Conservation (phyloP, 495 filamentous ascomycete species). For the Annulohypoxylon maeteangense region DNA sequence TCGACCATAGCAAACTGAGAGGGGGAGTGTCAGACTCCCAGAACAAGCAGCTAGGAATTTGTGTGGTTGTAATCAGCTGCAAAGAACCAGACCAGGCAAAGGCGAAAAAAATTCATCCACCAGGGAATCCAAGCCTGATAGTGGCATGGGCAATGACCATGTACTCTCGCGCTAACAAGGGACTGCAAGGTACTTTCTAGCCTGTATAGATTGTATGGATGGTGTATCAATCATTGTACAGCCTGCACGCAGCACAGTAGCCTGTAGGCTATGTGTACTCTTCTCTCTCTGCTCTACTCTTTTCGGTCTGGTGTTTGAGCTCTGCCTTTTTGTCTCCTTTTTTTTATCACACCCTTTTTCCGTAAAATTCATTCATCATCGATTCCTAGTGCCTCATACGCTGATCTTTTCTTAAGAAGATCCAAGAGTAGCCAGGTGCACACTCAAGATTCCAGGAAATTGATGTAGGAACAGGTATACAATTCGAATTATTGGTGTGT, state of each 20-base stretch:
- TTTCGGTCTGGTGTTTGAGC: slow-evolving; percentile 1
- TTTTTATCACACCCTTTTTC: slow-evolving; percentile 12
- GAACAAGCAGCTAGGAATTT: slow-evolving; percentile 33
- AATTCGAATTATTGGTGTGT: slow-evolving; percentile 3
- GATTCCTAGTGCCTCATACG: slow-evolving; percentile 11
- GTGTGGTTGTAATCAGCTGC: slow-evolving; percentile 52
- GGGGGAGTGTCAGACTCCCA: slow-evolving; percentile 47
- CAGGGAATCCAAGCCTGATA: slow-evolving; percentile 33
- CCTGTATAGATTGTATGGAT: slow-evolving; percentile 1
- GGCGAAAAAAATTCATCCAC: slow-evolving; percentile 36
- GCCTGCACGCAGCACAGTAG: slow-evolving; percentile 7
- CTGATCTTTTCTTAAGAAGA: slow-evolving; percentile 12
- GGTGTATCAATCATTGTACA: slow-evolving; percentile 6
- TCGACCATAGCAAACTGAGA: slow-evolving; percentile 24
- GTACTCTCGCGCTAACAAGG: slow-evolving; percentile 45
- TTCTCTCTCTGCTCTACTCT: background rate
- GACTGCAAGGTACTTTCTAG: slow-evolving; percentile 39
- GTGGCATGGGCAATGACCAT: slow-evolving; percentile 13
- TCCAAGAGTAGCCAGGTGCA: slow-evolving; percentile 1
- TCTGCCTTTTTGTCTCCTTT: slow-evolving; percentile 1
- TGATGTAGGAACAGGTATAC: slow-evolving; percentile 16
- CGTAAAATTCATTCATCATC: slow-evolving; percentile 1
- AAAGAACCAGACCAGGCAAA: slow-evolving; percentile 46
- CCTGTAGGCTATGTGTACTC: background rate
- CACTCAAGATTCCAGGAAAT: slow-evolving; percentile 23